Percentiles rank a stretch among this genome's conserved stretches.
Conservation (phyloP, 129 eudicot species). For the Lonicera japonica region DNA sequence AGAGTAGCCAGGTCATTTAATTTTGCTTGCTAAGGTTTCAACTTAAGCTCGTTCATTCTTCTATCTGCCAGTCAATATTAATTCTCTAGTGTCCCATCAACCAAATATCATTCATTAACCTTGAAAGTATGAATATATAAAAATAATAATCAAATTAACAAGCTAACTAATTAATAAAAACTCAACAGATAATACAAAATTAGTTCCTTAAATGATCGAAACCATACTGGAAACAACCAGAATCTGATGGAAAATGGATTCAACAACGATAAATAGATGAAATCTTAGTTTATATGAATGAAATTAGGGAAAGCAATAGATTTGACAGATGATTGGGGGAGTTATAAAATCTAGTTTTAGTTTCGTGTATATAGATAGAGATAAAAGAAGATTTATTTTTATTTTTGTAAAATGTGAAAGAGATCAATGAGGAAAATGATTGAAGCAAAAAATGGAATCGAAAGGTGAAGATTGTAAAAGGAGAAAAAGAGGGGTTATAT, state of each 20-base stretch:
- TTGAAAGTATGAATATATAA: slow-evolving; percentile 9
- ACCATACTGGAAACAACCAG: not conserved
- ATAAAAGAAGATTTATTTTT: no score
- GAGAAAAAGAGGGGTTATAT: no score
- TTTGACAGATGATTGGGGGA: no score
- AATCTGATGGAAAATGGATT: slow-evolving; percentile 3
- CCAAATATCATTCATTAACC: slow-evolving; percentile 9
- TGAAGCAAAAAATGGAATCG: no score
- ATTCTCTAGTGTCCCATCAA: slow-evolving; percentile 40
- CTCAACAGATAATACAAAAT: not conserved
- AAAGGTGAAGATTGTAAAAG: no score
- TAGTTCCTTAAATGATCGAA: slow-evolving; percentile 8
- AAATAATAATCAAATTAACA: slow-evolving; percentile 18
- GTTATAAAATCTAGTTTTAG: no score
- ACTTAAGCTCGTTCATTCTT: slow-evolving; percentile 1
- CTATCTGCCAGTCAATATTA: slow-evolving; percentile 48
- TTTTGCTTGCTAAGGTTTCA: slow-evolving; percentile 22
- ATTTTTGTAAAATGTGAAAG: no score
- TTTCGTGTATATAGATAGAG: no score
- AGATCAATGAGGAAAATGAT: no score
- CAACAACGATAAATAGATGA: not conserved
- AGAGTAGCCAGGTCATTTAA: slow-evolving; percentile 19
- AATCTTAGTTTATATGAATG: no score
- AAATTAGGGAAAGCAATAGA: no score
- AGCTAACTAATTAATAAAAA: slow-evolving; percentile 11